phyloP scores from a whole-genome alignment of 257 asterid genomes.

The Salvia miltiorrhiza region DNA sequence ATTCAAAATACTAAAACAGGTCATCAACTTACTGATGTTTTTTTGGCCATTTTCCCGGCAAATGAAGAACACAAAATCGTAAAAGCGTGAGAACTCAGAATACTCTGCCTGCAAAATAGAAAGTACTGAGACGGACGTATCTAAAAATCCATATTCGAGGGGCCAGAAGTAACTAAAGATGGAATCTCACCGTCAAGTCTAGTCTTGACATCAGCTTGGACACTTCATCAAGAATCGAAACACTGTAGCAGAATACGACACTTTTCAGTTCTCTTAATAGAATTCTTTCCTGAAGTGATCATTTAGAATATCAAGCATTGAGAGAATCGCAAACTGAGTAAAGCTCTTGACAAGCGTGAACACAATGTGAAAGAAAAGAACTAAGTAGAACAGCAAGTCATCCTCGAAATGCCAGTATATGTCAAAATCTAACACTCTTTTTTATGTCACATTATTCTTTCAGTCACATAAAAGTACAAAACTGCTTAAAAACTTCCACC shows the following conservation, averaged over 20 bases:
- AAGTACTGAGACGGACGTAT: conserved; percentile 18
- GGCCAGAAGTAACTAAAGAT: conserved; percentile 14
- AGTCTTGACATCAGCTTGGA: conserved; percentile 66
- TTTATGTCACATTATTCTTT: neutral
- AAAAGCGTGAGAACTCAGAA: conserved; percentile 77
- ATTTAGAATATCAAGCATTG: neutral
- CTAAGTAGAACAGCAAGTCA: neutral
- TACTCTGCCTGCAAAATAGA: conserved; percentile 54
- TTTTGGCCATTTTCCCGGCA: conserved; percentile 97
- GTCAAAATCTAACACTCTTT: neutral
- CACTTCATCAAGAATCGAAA: conserved; percentile 65
- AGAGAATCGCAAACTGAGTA: neutral
- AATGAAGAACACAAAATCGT: conserved; percentile 86
- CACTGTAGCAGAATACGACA: conserved; percentile 39
- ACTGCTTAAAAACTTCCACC: neutral
- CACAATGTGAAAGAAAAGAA: neutral
- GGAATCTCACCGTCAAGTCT: conserved; percentile 54
- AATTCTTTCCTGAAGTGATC: neutral
- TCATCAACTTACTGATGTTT: conserved; percentile 67
- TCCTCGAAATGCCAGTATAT: neutral
- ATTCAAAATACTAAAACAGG: conserved; percentile 4
- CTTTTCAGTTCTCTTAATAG: conserved; percentile 5
- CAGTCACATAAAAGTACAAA: neutral
- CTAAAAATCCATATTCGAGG: neutral
- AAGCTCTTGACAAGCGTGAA: neutral